phyloP scores from a whole-genome alignment of 2,329 filamentous ascomycete species.

The Cladophialophora psammophila region DNA sequence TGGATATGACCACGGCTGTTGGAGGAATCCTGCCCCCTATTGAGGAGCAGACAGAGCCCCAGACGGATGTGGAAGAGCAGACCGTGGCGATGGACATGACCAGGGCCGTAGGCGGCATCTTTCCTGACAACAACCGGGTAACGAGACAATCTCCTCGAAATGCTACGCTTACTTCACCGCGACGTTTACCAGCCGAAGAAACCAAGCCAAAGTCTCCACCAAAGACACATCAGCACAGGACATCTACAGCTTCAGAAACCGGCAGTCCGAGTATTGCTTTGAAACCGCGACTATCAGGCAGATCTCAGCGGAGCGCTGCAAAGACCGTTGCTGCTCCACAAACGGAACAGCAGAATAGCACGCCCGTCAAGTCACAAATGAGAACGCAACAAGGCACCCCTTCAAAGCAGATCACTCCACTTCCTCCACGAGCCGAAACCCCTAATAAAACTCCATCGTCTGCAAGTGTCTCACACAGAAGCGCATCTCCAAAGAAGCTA shows the following conservation, averaged over 20 bases:
- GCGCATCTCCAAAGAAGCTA: conserved; percentile 60
- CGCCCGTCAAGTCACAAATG: conserved; percentile 40
- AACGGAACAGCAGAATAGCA: conserved; percentile 41
- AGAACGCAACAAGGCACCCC: conserved; percentile 49
- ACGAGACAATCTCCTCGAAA: conserved; percentile 51
- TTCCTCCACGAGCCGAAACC: conserved; percentile 54
- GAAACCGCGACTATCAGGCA: conserved; percentile 57
- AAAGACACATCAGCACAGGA: conserved; percentile 40
- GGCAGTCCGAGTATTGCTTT: conserved; percentile 66
- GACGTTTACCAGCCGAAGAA: conserved; percentile 35
- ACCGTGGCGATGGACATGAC: conserved; percentile 75
- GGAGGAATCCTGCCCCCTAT: conserved; percentile 53
- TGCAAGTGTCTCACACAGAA: conserved; percentile 55
- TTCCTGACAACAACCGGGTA: conserved; percentile 47
- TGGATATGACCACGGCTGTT: conserved; percentile 67
- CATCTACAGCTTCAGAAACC: conserved; percentile 54
- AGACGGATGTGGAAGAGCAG: conserved; percentile 47
- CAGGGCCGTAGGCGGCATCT: conserved; percentile 67
- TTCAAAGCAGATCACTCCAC: conserved; percentile 55
- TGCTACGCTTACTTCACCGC: conserved; percentile 39
- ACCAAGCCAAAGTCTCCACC: conserved; percentile 31
- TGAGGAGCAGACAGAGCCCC: conserved; percentile 49
- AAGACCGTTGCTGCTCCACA: conserved; percentile 52
- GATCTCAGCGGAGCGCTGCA: conserved; percentile 52
- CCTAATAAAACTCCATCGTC: conserved; percentile 59